Conservation (phyloP, 352 stramenopile species). For the Globisporangium apiculatum region DNA sequence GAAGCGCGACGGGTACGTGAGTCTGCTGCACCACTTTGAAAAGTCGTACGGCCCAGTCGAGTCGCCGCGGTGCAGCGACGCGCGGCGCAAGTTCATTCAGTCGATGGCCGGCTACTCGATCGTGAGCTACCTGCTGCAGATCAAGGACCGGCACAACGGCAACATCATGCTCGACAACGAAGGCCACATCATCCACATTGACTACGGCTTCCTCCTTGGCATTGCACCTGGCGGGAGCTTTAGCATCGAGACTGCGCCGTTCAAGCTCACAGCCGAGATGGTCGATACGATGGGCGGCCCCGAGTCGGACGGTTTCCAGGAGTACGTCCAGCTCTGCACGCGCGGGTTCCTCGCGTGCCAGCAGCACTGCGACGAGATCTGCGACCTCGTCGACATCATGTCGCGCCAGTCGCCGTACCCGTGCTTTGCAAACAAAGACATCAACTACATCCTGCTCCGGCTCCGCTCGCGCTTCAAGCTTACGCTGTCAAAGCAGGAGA, state of each 20-base stretch:
- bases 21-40: constrained; percentile 93
- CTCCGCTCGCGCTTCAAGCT: constrained; percentile 87
- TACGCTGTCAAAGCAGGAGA: constrained; percentile 81
- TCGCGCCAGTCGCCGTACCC: constrained; percentile 94
- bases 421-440: constrained; percentile 90
- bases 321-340: constrained; percentile 97
- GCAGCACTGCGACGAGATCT: constrained; percentile 92
- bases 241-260: constrained; percentile 97
- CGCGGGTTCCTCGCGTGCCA: constrained; percentile 96
- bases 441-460: constrained; percentile 79
- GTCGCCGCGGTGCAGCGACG: constrained; percentile 85
- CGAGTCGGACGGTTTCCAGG: constrained; percentile 89
- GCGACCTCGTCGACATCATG: constrained; percentile 97
- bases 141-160: constrained; percentile 99
- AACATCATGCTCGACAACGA: constrained; percentile 99
- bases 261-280: constrained; percentile 99
- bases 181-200: constrained; percentile 99
- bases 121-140: constrained; percentile 97
- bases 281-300: constrained; percentile 95
- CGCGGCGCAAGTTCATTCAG: constrained; percentile 95
- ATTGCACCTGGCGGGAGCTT: constrained; percentile 98
- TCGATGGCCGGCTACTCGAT: constrained; percentile 98
- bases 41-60: constrained; percentile 90
- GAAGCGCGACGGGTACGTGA: constrained; percentile 93
- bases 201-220: constrained; percentile 99